Percentiles rank a stretch among this genome's conserved stretches.
phyloP scores from a whole-genome alignment of 2,329 filamentous ascomycete genomes.

The Fusarium sambucinum region DNA sequence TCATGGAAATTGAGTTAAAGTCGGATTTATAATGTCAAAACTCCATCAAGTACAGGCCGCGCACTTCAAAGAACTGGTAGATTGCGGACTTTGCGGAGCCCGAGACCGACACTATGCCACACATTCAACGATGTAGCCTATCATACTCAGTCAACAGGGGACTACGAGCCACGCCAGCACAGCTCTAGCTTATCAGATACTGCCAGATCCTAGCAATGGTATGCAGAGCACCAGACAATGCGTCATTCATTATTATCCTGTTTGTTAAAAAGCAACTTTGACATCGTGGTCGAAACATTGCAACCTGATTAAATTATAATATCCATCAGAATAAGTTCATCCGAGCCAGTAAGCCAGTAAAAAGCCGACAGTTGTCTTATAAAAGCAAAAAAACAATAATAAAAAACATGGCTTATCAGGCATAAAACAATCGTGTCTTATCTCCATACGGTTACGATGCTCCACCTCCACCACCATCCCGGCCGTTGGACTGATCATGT shows the following conservation, averaged over 20 bases:
- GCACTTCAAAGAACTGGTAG: slow-evolving; percentile 9
- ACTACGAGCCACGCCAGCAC: slow-evolving; percentile 27
- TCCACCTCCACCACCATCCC: slow-evolving; percentile 41
- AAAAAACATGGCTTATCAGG: slow-evolving; percentile 5
- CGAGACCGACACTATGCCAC: slow-evolving; percentile 28
- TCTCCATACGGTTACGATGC: slow-evolving; percentile 12
- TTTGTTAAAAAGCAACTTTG: slow-evolving; percentile 9
- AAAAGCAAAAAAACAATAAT: background rate
- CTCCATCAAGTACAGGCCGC: slow-evolving; percentile 3
- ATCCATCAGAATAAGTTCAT: background rate
- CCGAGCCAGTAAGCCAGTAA: background rate
- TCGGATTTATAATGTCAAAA: slow-evolving; percentile 13
- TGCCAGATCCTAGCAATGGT: slow-evolving; percentile 36
- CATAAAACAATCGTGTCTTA: slow-evolving; percentile 24
- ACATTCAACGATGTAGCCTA: slow-evolving; percentile 7
- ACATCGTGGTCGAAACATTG: slow-evolving; percentile 6
- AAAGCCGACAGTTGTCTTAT: slow-evolving; percentile 10
- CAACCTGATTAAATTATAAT: background rate
- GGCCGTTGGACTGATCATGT: slow-evolving; percentile 41
- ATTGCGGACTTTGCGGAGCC: slow-evolving; percentile 37
- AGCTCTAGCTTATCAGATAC: slow-evolving; percentile 40
- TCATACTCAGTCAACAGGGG: slow-evolving; percentile 12
- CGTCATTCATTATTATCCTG: slow-evolving; percentile 38
- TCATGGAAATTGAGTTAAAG: slow-evolving; percentile 8
- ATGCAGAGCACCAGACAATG: slow-evolving; percentile 22